Percentiles rank a stretch among this genome's conserved stretches.
Conservation (phyloP, 2,329 filamentous ascomycete species). For the Apiospora malaysiana region DNA sequence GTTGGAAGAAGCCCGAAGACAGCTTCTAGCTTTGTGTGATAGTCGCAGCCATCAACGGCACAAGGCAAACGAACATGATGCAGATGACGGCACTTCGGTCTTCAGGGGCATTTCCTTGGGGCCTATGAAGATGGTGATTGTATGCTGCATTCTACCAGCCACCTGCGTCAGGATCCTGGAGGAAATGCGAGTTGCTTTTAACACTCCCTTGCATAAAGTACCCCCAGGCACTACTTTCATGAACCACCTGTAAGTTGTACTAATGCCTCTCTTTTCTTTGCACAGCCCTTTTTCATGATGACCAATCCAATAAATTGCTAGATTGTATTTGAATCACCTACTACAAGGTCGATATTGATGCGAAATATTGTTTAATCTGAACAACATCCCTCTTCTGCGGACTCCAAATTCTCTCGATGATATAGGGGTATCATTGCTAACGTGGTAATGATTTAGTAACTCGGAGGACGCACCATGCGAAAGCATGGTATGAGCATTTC, state of each 20-base stretch:
- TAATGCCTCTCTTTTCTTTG: background rate
- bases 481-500: background rate
- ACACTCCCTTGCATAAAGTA: background rate
- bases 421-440: background rate
- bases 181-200: background rate
- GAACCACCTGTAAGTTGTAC: background rate
- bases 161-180: background rate
- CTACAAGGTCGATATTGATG: conserved; percentile 4
- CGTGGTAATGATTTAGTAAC: background rate
- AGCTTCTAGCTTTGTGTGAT: conserved; percentile 37
- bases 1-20: conserved; percentile 48
- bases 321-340: conserved; percentile 12
- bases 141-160: background rate
- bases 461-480: background rate
- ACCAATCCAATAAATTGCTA: conserved; percentile 10
- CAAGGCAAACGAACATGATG: conserved; percentile 1
- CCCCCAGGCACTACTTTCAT: background rate
- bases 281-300: conserved; percentile 12
- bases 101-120: conserved; percentile 2
- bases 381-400: background rate
- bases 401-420: background rate
- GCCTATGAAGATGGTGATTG: background rate
- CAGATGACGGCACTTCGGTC: background rate
- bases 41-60: conserved; percentile 24
- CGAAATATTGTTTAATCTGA: conserved; percentile 17